Conservation (phyloP, 768 basidiomycete species). For the Candolleomyces eurysporus region DNA sequence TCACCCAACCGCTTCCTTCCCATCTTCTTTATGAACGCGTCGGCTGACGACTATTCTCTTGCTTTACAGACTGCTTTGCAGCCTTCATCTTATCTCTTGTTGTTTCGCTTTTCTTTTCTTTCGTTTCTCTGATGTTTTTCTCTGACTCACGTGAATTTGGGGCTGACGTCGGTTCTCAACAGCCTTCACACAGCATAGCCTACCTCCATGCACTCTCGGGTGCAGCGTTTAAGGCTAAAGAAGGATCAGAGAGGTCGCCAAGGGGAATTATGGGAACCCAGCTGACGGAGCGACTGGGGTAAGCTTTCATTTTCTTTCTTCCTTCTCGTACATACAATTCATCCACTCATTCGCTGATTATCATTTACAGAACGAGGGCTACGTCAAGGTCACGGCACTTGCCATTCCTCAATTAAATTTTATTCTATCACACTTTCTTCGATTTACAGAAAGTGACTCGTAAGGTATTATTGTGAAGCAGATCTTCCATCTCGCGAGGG, state of each 20-base stretch:
- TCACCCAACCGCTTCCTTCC: too few species aligned
- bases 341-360: background rate
- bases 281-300: slow-evolving; percentile 73
- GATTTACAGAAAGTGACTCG: too few species aligned
- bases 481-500: too few species aligned
- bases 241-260: slow-evolving; percentile 64
- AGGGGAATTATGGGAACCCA: slow-evolving; percentile 62
- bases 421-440: too few species aligned
- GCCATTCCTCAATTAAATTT: too few species aligned
- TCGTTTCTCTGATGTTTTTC: too few species aligned
- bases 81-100: slow-evolving; percentile 60
- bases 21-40: too few species aligned
- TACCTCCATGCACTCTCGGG: slow-evolving; percentile 77
- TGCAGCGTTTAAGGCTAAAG: slow-evolving; percentile 68
- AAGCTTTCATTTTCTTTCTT: slow-evolving; percentile 15
- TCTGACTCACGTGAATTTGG: too few species aligned
- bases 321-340: background rate
- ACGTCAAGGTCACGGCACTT: too few species aligned
- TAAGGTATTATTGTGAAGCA: too few species aligned
- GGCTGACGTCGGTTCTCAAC: too few species aligned
- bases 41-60: background rate
- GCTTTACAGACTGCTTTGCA: slow-evolving; percentile 59
- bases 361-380: slow-evolving; percentile 69
- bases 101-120: too few species aligned
- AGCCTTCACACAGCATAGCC: slow-evolving; percentile 87